These are phyloP conservation scores for Geum urbanum DNA, from an alignment of 306 rosid genomes.

Conservation along the genomic window DNA sequence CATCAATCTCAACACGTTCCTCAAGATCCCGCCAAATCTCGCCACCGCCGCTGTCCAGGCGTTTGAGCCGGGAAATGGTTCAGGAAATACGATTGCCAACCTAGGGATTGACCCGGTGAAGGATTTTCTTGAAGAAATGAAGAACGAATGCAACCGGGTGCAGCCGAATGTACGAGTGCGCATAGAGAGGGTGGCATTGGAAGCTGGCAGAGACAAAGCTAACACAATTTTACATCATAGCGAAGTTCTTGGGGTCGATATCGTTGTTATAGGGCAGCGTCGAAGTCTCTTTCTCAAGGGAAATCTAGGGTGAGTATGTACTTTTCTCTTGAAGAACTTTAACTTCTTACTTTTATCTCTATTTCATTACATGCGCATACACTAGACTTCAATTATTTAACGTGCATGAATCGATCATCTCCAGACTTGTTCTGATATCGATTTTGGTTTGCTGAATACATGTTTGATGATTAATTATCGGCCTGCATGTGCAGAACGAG, in stretches of 20 bases:
- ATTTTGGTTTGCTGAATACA: neutral
- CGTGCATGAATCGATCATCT: no score
- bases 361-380: neutral
- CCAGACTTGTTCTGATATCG: neutral
- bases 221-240: constrained; percentile 38
- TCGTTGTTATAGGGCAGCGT: constrained; percentile 58
- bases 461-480: no score
- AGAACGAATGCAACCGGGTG: constrained; percentile 34
- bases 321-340: neutral
- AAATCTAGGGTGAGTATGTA: constrained; percentile 51
- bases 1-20: constrained; percentile 40
- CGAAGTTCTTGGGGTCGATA: constrained; percentile 38
- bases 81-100: constrained; percentile 17
- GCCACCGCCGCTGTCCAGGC: constrained; percentile 8
- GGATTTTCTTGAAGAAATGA: constrained; percentile 69
- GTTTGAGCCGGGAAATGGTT: neutral
- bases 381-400: neutral
- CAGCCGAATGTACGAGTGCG: constrained; percentile 40
- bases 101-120: neutral
- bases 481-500: constrained; percentile 25
- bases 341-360: neutral
- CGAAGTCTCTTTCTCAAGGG: constrained; percentile 48
- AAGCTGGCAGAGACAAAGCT: constrained; percentile 51
- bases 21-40: constrained; percentile 42
- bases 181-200: constrained; percentile 35